phyloP scores from a whole-genome alignment of 225 moss, liverwort and hornwort genomes.

The Rhytidiadelphus loreus region DNA sequence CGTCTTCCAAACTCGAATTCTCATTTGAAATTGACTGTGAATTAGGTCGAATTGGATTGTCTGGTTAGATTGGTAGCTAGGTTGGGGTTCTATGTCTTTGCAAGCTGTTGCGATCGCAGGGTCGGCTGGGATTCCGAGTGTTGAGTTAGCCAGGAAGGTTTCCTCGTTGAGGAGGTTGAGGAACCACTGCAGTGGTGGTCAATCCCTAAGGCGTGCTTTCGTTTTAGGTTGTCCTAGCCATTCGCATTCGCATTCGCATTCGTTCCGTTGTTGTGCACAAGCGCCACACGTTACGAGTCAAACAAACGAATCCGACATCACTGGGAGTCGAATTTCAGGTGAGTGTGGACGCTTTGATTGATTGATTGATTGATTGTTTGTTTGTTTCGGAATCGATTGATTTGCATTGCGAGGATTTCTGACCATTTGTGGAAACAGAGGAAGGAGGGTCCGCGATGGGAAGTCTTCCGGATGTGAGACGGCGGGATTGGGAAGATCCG shows the following conservation, averaged over 20 bases:
- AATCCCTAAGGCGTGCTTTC: background rate
- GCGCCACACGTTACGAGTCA: background rate
- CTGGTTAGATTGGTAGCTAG: background rate
- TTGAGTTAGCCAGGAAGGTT: background rate
- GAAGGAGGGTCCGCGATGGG: slow-evolving; percentile 8
- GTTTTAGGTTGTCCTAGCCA: background rate
- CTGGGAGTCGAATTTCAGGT: slow-evolving; percentile 9
- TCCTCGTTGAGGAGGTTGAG: background rate
- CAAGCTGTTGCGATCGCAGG: slow-evolving; percentile 18
- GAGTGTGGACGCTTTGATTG: background rate
- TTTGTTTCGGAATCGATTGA: background rate
- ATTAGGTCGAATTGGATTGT: background rate
- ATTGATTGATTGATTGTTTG: background rate
- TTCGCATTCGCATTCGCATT: background rate
- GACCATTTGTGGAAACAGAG: background rate
- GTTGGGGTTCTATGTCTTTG: slow-evolving; percentile 33
- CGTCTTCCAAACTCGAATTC: background rate
- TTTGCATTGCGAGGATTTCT: background rate
- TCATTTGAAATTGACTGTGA: background rate
- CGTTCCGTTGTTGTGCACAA: background rate
- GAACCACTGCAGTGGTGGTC: background rate
- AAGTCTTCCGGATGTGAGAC: slow-evolving; percentile 14
- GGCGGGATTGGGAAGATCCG: slow-evolving; percentile 96
- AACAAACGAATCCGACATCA: background rate
- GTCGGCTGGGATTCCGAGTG: background rate